Evolutionary conservation across 306 rosid genomes (phyloP).

Genomic region (Casuarina equisetifolia): DNA sequence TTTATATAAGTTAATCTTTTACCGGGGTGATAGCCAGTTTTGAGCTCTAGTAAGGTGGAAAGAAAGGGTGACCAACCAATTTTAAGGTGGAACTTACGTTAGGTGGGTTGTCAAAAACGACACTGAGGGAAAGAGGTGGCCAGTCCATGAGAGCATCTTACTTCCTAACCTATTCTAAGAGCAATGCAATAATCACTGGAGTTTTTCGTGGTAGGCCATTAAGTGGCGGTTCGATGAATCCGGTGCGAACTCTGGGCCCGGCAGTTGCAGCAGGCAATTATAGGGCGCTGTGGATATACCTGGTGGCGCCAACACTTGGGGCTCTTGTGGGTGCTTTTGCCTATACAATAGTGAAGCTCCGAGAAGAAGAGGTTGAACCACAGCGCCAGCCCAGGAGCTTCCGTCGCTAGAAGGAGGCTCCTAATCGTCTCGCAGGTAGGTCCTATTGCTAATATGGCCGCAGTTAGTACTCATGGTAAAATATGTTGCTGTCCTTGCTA

Average conservation of each 20-base stretch:
- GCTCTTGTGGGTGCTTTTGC: constrained; percentile 75
- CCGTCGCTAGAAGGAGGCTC: constrained; percentile 51
- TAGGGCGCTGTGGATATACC: constrained; percentile 64
- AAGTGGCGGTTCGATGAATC: constrained; percentile 93
- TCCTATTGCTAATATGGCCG: not conserved
- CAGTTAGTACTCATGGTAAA: not conserved
- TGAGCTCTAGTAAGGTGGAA: too few relatives aligned
- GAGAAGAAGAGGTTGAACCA: constrained; percentile 32
- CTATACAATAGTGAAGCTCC: constrained; percentile 74
- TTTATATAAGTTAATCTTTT: too few relatives aligned
- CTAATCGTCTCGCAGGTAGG: not conserved
- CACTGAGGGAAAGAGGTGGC: not conserved
- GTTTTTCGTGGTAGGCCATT: constrained; percentile 50
- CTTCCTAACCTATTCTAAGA: not conserved
- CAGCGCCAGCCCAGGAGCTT: constrained; percentile 70
- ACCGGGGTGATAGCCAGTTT: too few relatives aligned
- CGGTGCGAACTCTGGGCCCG: constrained; percentile 94
- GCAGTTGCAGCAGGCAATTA: constrained; percentile 88
- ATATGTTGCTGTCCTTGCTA: not conserved
- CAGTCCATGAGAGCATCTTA: too few relatives aligned
- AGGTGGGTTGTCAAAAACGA: too few relatives aligned
- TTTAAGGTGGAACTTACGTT: too few relatives aligned
- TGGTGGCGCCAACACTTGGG: constrained; percentile 86
- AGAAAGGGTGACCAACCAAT: too few relatives aligned
- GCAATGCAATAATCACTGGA: not conserved